Evolutionary conservation across 495 filamentous ascomycete species (phyloP), one percentile per base, ranked within the genome.

Genomic region (Trichoderma asperelloides): DNA sequence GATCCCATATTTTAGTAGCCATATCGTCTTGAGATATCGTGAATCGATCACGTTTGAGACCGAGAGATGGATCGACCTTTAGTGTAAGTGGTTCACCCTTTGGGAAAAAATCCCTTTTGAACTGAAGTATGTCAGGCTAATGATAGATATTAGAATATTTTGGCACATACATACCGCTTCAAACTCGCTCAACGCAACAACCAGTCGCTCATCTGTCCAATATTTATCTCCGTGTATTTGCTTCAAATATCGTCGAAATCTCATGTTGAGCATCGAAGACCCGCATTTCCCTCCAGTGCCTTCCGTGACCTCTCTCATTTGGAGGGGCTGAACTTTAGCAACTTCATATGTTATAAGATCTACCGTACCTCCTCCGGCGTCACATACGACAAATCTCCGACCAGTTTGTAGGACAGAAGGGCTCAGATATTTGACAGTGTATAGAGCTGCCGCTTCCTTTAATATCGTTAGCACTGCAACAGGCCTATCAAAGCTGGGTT

Each of bases 301-400:
- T 13, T 73, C 70, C 2, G 70, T 76, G 0, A 73, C 70, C 65
- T 82, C 78, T 5, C 71, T 68, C 0, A 82, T 62, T 16, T 75
- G 66, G n/a, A 80, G 63, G 1, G 67, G 71, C 0, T 68, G 25
- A 13, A 68, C 30, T 25, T 43, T 28, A 16, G 30, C 28, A 11
- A 66, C 49, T 23, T 66, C 65, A 41, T 66, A 66, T 7, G 65
- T 66, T 5, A 78, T 74, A 65, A 85, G 67, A 70, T 84, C 85
- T 21, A 86, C 83, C 5, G 85, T 87, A n/a, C 84, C 85, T 37
- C 85, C 85, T 6, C 85, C 85, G 30, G 83, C 84, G 71, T 87
- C 84, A 62, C 82, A 84, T 2, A 87, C 79, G 39, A 86, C 77
- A 68, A 86, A 79, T 28, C 67, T 68, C 15, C 72, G 69, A 64